A percentile compares a stretch with the other conserved stretches of the same genome.
phyloP scores from a whole-genome alignment of 352 stramenopile genomes.

The Hyaloperonospora brassicae region DNA sequence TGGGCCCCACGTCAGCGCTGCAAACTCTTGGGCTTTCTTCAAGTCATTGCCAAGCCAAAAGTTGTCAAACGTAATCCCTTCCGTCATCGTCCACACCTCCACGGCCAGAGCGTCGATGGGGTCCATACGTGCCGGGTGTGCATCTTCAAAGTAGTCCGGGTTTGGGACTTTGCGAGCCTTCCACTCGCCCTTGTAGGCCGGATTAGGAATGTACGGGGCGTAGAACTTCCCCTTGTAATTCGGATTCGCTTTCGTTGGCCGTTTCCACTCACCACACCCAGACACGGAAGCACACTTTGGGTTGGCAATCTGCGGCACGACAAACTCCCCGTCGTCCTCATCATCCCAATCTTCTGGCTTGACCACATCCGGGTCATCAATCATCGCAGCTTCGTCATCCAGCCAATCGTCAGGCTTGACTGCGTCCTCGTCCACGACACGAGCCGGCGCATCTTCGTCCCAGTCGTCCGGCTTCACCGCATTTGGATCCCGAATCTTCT shows the following conservation, averaged over 20 bases:
- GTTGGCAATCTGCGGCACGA: conserved; percentile 85
- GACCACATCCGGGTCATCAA: conserved; percentile 65
- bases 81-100: conserved; percentile 89
- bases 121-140: conserved; percentile 69
- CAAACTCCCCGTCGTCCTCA: conserved; percentile 87
- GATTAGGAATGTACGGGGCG: conserved; percentile 87
- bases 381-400: conserved; percentile 71
- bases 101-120: conserved; percentile 86
- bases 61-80: conserved; percentile 89
- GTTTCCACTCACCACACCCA: conserved; percentile 89
- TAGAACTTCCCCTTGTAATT: conserved; percentile 90
- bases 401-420: conserved; percentile 88
- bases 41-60: conserved; percentile 86
- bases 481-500: conserved; percentile 82
- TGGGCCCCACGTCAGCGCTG: conserved; percentile 55
- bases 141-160: conserved; percentile 83
- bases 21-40: conserved; percentile 71
- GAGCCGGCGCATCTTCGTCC: conserved; percentile 86
- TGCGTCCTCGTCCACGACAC: conserved; percentile 78
- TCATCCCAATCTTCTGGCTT: conserved; percentile 93
- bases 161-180: conserved; percentile 85
- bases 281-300: conserved; percentile 73
- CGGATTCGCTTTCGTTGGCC: conserved; percentile 85
- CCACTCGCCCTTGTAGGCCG: conserved; percentile 89
- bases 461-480: conserved; percentile 88